phyloP scores from a whole-genome alignment of 495 filamentous ascomycete genomes.

The Aspergillus ellipticus region DNA sequence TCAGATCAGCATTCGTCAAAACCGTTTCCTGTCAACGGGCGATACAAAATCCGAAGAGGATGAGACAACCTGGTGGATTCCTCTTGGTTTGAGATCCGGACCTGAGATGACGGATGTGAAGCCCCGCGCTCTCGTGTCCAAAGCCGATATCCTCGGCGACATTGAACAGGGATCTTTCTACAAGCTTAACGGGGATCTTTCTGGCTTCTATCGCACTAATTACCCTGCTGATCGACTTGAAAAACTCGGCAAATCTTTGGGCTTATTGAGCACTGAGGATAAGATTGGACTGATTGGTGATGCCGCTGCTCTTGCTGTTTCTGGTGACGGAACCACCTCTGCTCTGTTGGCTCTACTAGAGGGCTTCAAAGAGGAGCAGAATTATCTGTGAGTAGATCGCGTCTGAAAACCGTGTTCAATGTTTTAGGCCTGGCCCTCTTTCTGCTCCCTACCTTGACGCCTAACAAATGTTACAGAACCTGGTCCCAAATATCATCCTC shows the following conservation, averaged over 20 bases:
- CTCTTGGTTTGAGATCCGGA: slow-evolving; percentile 68
- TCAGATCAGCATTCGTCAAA: slow-evolving; percentile 78
- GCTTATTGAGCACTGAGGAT: slow-evolving; percentile 75
- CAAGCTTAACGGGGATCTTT: slow-evolving; percentile 84
- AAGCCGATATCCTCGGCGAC: slow-evolving; percentile 66
- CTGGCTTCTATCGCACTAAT: slow-evolving; percentile 90
- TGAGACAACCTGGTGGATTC: slow-evolving; percentile 93
- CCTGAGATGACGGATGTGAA: slow-evolving; percentile 31
- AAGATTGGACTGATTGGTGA: slow-evolving; percentile 89
- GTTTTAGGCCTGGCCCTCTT: neutral
- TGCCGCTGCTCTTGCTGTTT: slow-evolving; percentile 84
- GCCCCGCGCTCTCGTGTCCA: slow-evolving; percentile 63
- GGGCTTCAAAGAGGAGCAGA: slow-evolving; percentile 73
- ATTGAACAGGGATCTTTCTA: slow-evolving; percentile 75
- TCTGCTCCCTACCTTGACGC: neutral
- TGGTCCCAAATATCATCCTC: slow-evolving; percentile 78
- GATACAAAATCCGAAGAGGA: slow-evolving; percentile 91
- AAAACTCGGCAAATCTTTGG: slow-evolving; percentile 70
- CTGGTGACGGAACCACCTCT: slow-evolving; percentile 76
- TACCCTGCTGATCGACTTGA: slow-evolving; percentile 75
- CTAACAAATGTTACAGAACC: slow-evolving; percentile 48
- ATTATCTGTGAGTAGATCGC: slow-evolving; percentile 58
- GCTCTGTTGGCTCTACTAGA: slow-evolving; percentile 77
- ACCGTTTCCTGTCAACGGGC: slow-evolving; percentile 83
- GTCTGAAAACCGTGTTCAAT: neutral